Base-by-base conservation (phyloP, 108 stramenopile species). In the Mediolabrus comicus region DNA sequence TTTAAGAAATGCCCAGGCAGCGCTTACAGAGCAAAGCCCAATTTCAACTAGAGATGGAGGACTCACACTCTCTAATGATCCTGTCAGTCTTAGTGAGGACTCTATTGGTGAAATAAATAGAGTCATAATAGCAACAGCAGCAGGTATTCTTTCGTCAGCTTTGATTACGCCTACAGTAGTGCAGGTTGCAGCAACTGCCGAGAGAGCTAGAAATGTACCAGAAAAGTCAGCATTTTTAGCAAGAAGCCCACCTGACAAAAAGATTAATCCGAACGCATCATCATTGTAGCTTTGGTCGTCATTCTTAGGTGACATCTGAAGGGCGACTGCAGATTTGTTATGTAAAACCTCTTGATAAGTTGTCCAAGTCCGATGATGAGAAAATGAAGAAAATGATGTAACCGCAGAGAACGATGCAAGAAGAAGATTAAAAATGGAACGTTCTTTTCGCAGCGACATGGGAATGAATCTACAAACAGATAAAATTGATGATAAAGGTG, bases 241-340 rank as follows among this genome's bases (percentile, higher is more conserved):
- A 17, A 79, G 59, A 53, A 82, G n/a, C 12, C 49, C 74, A 25
- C 74, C 70, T 1, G 64, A 33, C 35, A 86, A 30, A 54, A 86
- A 83, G 2, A 86, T 65, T 4, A 86, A 68, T 9, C 85, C 85
- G 62, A 86, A 86, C 2, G 85, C 85, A 65, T 86, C 85, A 67
- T 86, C 85, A 46, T 86, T 86, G 77, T 86, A 86, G 26, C 62
- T 53, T 16, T 55, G 36, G 24, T 38, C 43, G 4, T 29, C 56
- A 31, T 69, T 22, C 3, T 22, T 49, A 3, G 46, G 46, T 1
- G 46, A 49, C 19, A 3, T 49, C 0, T 49, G 19, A 49, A 49
- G 46, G 22, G 46, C 8, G 9, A 24, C 7, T 3, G 7, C 17
- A 1, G 46, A 49, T 49, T 22, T 22, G 2, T 22, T 49, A 4